Evolutionary conservation across 306 rosid species (phyloP), one percentile per base, ranked within the genome.

Genomic region (Cercis canadensis): DNA sequence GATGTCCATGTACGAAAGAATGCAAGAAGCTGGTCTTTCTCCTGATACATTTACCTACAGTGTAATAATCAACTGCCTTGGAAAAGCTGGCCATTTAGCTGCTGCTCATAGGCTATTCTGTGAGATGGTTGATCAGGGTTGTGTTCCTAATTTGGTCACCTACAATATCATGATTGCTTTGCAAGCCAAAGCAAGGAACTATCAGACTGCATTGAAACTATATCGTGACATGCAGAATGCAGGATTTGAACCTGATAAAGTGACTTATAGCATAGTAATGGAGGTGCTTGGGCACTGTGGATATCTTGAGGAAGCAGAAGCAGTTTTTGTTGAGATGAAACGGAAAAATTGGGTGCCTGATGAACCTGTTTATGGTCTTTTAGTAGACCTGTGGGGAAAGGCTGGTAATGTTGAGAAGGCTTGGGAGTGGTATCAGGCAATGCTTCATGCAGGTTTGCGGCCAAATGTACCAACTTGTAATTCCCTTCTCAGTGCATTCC

Each of bases 211-310:
- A 8, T 75, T 93, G 78, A 86, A 84, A 71, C 84, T 93, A 34
- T 93, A 88, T 67, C 92, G 87, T 32, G 89, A 88, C 55, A 87
- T 93, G 96, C 87, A 93, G 75, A 83, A 79, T 80, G 96, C 89
- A 1, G 97, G 97, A 50, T 93, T 88, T 75, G 80, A 83, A 76
- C 98, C 97, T 5, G 98, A 93, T 80, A 90, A 87, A 67, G 96
- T 93, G 67, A 90, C 96, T 17, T 93, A 90, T 68, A 88, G 94
- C 84, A 93, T 93, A 82, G 92, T 93, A 39, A 93, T 90, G 98
- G 97, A 93, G 88, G 98, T 91, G 63, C 96, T 90, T 77, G 98
- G 96, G 54, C 97, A 93, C 67, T 90, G 96, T 78, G 98, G 97
- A 60, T 84, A 79, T 72, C 89, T 93, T 4, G 92, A 88, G 76